Percentiles rank a stretch among this genome's conserved stretches.
Conservation (phyloP, 768 basidiomycete genomes). For the Rhizopogon sp. region DNA sequence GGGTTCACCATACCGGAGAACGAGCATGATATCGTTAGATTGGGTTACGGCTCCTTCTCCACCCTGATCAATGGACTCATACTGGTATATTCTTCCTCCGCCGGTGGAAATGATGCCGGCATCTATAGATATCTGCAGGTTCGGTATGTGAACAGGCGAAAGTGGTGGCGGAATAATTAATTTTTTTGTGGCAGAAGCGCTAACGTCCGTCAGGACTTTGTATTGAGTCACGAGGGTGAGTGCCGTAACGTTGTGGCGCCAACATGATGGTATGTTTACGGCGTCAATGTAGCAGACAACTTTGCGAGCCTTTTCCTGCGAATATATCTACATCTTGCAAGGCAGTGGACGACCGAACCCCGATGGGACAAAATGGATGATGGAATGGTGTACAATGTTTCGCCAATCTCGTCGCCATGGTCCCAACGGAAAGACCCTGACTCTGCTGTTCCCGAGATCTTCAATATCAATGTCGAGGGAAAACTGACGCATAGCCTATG, state of each 20-base stretch:
- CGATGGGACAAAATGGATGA: background rate
- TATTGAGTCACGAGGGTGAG: background rate
- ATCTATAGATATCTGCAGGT: background rate
- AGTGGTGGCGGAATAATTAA: background rate
- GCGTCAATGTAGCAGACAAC: background rate
- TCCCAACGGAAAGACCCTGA: too few species aligned
- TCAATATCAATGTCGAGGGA: slow-evolving; percentile 47
- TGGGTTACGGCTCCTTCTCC: slow-evolving; percentile 22
- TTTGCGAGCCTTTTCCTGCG: background rate
- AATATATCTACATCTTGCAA: background rate
- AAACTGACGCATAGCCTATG: slow-evolving; percentile 47
- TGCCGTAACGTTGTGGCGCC: background rate
- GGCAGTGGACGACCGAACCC: background rate
- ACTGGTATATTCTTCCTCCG: slow-evolving; percentile 4
- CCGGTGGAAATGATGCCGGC: slow-evolving; percentile 12
- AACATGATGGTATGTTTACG: background rate
- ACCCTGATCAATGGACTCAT: slow-evolving; percentile 9
- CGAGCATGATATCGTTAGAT: slow-evolving; percentile 51
- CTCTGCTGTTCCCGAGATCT: slow-evolving; percentile 1
- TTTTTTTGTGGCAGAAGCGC: background rate
- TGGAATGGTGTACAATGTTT: background rate
- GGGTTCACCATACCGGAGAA: slow-evolving; percentile 75
- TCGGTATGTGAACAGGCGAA: background rate
- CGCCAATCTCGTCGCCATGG: background rate
- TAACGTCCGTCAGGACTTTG: background rate